A percentile compares a stretch with the other conserved stretches of the same genome.
Evolutionary conservation across 495 filamentous ascomycete genomes (phyloP).

Genomic region (Penicillium coprophilum): DNA sequence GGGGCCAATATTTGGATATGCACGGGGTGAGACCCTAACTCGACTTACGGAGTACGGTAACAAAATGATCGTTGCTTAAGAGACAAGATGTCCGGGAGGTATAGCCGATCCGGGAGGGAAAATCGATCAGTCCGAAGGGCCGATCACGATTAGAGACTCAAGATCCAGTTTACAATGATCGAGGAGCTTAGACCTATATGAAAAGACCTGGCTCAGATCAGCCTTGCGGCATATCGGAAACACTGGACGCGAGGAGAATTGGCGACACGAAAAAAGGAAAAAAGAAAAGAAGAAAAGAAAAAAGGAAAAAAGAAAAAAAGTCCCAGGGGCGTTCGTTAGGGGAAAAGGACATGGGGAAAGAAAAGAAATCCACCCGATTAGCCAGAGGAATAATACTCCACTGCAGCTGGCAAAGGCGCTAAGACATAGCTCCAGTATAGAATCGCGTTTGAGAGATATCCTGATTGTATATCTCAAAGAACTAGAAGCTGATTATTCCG

Average conservation of each 20-base stretch:
- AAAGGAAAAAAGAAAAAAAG: slow-evolving; percentile 16
- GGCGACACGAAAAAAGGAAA: slow-evolving; percentile 11
- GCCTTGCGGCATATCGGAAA: slow-evolving; percentile 29
- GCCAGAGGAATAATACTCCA: slow-evolving; percentile 35
- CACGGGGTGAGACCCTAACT: slow-evolving; percentile 19
- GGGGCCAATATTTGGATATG: slow-evolving; percentile 20
- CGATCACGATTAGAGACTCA: slow-evolving; percentile 17
- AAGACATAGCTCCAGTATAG: slow-evolving; percentile 4
- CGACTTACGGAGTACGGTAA: slow-evolving; percentile 20
- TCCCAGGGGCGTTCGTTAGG: slow-evolving; percentile 43
- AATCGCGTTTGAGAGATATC: background rate
- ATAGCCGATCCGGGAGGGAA: slow-evolving; percentile 14
- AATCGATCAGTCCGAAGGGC: slow-evolving; percentile 15
- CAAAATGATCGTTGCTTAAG: too few species aligned
- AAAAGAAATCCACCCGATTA: slow-evolving; percentile 40
- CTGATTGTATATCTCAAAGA: background rate
- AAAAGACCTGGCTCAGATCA: slow-evolving; percentile 21
- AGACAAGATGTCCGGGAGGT: slow-evolving; percentile 16
- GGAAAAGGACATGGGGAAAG: slow-evolving; percentile 38
- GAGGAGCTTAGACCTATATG: slow-evolving; percentile 18
- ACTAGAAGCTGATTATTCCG: background rate
- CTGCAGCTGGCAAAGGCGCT: slow-evolving; percentile 38
- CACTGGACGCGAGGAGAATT: slow-evolving; percentile 28
- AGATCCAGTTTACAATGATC: slow-evolving; percentile 25
- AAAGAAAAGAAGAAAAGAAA: slow-evolving; percentile 15